These are phyloP conservation scores for Fusarium annulatum DNA, from an alignment of 2,329 filamentous ascomycete species.

Conservation along the genomic window DNA sequence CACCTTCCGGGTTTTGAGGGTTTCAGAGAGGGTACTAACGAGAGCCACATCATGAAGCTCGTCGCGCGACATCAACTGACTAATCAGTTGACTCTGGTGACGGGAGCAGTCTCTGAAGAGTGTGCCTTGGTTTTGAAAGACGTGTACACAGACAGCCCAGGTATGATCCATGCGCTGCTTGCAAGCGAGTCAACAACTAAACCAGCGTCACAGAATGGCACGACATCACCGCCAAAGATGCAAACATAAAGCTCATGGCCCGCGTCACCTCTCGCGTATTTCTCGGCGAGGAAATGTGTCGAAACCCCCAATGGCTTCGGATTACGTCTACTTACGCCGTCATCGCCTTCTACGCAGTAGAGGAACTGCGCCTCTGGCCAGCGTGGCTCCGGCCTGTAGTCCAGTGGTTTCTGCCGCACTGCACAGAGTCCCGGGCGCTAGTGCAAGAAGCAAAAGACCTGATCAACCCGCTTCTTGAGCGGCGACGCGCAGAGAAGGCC, in stretches of 20 bases:
- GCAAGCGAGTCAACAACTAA: background rate
- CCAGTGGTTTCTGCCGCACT: background rate
- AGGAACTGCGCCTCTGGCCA: background rate
- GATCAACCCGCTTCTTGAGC: background rate
- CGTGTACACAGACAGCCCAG: background rate
- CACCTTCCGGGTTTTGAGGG: background rate
- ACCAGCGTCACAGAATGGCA: background rate
- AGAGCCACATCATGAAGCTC: background rate
- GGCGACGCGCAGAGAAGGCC: accelerated
- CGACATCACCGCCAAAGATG: background rate
- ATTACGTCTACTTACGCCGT: background rate
- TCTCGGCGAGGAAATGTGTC: background rate
- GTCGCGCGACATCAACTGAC: background rate
- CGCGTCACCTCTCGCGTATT: background rate
- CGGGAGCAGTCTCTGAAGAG: background rate
- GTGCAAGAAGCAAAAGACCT: background rate
- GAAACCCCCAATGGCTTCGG: background rate
- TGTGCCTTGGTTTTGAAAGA: background rate
- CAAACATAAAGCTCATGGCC: background rate
- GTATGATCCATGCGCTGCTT: background rate
- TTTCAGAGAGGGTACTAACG: background rate
- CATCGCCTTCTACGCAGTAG: background rate
- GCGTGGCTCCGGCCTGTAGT: background rate
- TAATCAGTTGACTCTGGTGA: background rate
- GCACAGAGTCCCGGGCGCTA: background rate